These are phyloP conservation scores for Colletotrichum coccodes DNA, from an alignment of 2,329 filamentous ascomycete species.

Conservation along the genomic window DNA sequence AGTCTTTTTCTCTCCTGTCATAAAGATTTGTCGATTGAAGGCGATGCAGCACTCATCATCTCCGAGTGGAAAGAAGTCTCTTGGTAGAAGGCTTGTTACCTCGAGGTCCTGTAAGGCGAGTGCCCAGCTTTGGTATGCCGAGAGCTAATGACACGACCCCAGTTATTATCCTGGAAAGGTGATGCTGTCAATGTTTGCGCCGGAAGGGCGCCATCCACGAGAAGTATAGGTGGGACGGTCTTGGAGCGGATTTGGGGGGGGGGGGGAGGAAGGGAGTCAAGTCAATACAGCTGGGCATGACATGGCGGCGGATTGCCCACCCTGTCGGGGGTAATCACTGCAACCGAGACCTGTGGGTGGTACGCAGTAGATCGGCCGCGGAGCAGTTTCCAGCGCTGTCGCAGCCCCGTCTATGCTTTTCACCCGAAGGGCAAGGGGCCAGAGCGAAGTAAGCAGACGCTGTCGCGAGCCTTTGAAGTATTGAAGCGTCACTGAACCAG, in stretches of 20 bases:
- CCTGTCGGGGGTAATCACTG: not conserved
- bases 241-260: not conserved
- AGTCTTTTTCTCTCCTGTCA: no score
- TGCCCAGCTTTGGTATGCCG: not conserved
- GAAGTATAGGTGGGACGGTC: not conserved
- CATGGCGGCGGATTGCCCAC: not conserved
- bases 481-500: not conserved
- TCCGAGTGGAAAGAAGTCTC: not conserved
- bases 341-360: not conserved
- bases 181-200: not conserved
- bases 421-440: not conserved
- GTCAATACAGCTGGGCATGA: not conserved
- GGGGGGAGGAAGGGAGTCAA: not conserved
- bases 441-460: not conserved
- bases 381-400: constrained; percentile 17
- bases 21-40: not conserved
- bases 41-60: not conserved
- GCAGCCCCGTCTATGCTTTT: not conserved
- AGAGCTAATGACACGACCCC: not conserved
- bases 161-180: not conserved
- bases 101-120: not conserved
- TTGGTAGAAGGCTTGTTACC: not conserved
- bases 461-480: constrained; percentile 8
- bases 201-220: not conserved
- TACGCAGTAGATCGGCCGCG: not conserved